Evolutionary conservation across 2,329 filamentous ascomycete species (phyloP).

Genomic region (Fusarium penzigii): DNA sequence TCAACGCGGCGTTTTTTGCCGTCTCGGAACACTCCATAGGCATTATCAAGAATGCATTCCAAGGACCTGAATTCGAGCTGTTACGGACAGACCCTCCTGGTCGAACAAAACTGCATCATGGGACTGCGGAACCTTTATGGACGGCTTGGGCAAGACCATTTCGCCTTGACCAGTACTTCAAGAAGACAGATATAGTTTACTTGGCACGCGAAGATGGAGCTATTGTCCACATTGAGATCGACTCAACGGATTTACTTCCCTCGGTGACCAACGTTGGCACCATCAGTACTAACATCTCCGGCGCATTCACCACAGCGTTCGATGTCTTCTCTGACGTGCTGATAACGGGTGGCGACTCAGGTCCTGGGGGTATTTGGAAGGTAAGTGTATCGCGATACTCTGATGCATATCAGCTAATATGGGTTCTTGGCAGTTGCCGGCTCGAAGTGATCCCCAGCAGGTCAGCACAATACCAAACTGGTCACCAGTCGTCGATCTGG

Average conservation of each 20-base stretch:
- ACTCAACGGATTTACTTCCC: conserved; percentile 55
- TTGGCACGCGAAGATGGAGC: conserved; percentile 85
- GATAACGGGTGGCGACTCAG: conserved; percentile 75
- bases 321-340: conserved; percentile 73
- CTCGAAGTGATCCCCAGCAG: conserved; percentile 51
- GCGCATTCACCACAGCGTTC: conserved; percentile 77
- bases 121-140: conserved; percentile 63
- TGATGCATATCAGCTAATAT: conserved; percentile 7
- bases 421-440: conserved; percentile 45
- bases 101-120: conserved; percentile 49
- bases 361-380: conserved; percentile 75
- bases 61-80: conserved; percentile 49
- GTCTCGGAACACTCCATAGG: conserved; percentile 62
- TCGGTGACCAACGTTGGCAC: conserved; percentile 61
- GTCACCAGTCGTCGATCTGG: conserved; percentile 59
- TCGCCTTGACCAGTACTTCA: conserved; percentile 62
- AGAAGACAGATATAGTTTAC: conserved; percentile 76
- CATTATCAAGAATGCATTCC: conserved; percentile 56
- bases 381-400: conserved; percentile 42
- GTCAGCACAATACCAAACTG: conserved; percentile 60
- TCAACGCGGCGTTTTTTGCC: conserved; percentile 69
- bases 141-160: conserved; percentile 81
- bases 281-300: conserved; percentile 72
- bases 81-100: conserved; percentile 44
- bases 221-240: conserved; percentile 71